Evolutionary conservation across 2,329 filamentous ascomycete species (phyloP), one percentile per base, ranked within the genome.

Genomic region (Fusarium burgessii): DNA sequence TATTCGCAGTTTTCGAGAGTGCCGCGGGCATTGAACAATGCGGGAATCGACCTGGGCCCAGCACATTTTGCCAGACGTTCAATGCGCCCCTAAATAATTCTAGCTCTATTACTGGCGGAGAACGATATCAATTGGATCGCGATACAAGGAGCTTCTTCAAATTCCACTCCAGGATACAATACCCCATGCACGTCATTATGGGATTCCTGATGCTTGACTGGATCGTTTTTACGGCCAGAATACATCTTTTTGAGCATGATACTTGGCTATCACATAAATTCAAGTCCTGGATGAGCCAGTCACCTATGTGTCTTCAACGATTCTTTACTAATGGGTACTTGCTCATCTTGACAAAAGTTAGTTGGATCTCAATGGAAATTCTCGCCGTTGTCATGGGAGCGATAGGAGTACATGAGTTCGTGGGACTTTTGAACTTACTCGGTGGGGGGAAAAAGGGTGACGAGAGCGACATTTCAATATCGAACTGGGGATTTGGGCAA

Each of bases 401-500:
- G 0, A 45, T 62, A 0, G 56, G 45, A 0, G n/a, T 62, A 1
- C 1, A 45, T 0, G 57, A 63, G 6, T 62, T 63, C 7, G 13
- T 13, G 4, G 32, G 35, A 4, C 38, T 66, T 7, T 18, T 17
- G 9, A 7, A 6, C 5, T 10, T 38, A 0, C 33, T 62, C 11
- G 11, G 14, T 0, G 38, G 25, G 9, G 57, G 43, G 0, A 12
- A 36, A 11, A 18, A 17, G 0, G 60, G 38, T 0, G 23, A 5
- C 6, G n/a, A 54, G 1, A 63, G 38, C 4, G 20, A 20, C 6
- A 6, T 62, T 5, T 14, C 40, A 3, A 23, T 63, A 0, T 62
- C 45, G 1, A 62, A 59, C 6, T 62, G 52, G 66, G 51, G 40
- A 0, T 70, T 66, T 18, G 52, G 66, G 2, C 57, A 70, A 12